Evolutionary conservation across 306 rosid species (phyloP).

Genomic region (Calophaca sinica): DNA sequence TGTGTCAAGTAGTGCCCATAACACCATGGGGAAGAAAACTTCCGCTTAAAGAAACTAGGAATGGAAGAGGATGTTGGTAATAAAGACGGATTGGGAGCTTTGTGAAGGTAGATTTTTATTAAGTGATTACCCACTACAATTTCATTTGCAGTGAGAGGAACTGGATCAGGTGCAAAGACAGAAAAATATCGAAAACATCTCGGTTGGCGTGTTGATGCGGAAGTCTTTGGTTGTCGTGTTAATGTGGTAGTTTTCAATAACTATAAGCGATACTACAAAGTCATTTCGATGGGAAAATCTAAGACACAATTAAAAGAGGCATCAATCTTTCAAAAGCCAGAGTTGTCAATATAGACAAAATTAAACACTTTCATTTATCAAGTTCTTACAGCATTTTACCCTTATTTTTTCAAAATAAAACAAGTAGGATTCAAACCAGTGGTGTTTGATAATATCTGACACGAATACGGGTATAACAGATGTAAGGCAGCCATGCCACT

Average conservation of each 20-base stretch:
- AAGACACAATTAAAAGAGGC: background rate
- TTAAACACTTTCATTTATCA: too few relatives aligned
- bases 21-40: background rate
- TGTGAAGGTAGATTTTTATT: background rate
- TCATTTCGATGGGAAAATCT: background rate
- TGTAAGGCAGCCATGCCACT: background rate
- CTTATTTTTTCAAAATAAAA: background rate
- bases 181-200: background rate
- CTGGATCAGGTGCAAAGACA: background rate
- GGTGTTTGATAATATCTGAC: background rate
- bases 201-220: background rate
- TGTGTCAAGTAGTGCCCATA: background rate
- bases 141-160: background rate
- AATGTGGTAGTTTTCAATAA: background rate
- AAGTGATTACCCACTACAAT: background rate
- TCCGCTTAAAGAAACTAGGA: background rate
- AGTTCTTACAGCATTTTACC: background rate
- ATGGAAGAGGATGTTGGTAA: background rate
- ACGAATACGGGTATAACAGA: background rate
- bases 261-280: background rate
- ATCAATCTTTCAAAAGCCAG: background rate
- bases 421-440: background rate
- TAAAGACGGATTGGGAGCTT: background rate
- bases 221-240: background rate
- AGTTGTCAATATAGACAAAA: background rate